Conservation (phyloP, 1,284 basidiomycete genomes). For the Waitea zeae region DNA sequence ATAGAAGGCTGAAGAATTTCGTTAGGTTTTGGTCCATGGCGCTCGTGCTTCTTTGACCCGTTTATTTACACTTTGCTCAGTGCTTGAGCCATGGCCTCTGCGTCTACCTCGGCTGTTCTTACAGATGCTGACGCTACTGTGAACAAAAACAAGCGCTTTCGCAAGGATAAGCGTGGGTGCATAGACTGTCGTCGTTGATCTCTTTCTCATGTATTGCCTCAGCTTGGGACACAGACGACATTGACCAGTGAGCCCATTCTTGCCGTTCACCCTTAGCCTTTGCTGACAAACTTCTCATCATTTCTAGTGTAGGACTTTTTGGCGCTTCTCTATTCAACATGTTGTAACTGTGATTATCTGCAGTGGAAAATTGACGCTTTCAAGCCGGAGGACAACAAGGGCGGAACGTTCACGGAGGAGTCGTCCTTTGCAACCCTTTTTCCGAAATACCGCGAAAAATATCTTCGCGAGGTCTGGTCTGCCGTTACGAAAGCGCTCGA, state of each 20-base stretch:
- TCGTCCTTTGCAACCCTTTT: slow-evolving; percentile 97
- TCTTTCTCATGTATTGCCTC: too few species aligned
- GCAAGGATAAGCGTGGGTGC: slow-evolving; percentile 78
- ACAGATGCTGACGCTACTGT: slow-evolving; percentile 24
- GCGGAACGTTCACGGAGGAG: slow-evolving; percentile 81
- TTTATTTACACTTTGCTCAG: too few species aligned
- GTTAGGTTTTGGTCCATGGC: too few species aligned
- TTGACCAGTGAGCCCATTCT: slow-evolving; percentile 71
- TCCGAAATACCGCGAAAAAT: slow-evolving; percentile 97
- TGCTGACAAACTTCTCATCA: slow-evolving; percentile 5
- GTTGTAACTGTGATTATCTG: too few species aligned
- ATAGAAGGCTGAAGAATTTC: too few species aligned
- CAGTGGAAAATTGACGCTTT: slow-evolving; percentile 88
- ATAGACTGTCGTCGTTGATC: too few species aligned
- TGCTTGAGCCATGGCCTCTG: too few species aligned
- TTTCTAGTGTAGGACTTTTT: slow-evolving; percentile 5
- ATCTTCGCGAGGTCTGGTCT: slow-evolving; percentile 89
- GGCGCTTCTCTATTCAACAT: background rate
- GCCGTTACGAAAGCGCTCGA: slow-evolving; percentile 83
- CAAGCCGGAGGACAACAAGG: slow-evolving; percentile 57
- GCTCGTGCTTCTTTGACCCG: too few species aligned
- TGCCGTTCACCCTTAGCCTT: background rate
- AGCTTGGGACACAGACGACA: slow-evolving; percentile 99
- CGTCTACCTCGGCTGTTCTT: too few species aligned
- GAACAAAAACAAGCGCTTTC: slow-evolving; percentile 76